Evolutionary conservation across 2,329 filamentous ascomycete species (phyloP).

Genomic region (Hymenoscyphus infarciens): DNA sequence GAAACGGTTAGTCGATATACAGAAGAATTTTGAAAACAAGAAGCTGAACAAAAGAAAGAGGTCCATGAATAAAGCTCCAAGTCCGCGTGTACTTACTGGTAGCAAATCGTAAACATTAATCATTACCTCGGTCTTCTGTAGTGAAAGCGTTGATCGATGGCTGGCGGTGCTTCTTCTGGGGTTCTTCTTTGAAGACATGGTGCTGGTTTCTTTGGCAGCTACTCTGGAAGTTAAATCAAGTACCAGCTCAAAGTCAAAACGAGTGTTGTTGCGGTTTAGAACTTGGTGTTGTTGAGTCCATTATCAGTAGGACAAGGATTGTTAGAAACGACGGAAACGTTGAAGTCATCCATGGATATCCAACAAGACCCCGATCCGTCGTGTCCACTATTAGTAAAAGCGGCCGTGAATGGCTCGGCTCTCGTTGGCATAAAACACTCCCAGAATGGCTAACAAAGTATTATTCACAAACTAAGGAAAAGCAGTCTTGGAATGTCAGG

Average conservation of each 20-base stretch:
- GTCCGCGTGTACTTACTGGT: constrained; percentile 47
- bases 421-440: no score
- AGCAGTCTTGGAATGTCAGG: no score
- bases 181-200: constrained; percentile 32
- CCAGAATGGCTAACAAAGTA: no score
- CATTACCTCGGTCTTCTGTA: constrained; percentile 68
- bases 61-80: background rate
- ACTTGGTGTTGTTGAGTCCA: background rate
- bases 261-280: background rate
- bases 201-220: background rate
- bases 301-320: background rate
- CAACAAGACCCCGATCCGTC: no score
- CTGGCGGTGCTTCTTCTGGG: constrained; percentile 26
- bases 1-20: background rate
- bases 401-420: no score
- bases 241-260: background rate
- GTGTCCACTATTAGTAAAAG: no score
- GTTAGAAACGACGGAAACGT: background rate
- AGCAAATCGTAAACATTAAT: constrained; percentile 79
- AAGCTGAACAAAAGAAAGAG: background rate
- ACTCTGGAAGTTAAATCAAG: background rate
- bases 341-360: background rate
- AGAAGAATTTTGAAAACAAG: background rate
- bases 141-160: constrained; percentile 64
- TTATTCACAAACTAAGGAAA: no score